These are phyloP conservation scores for Pestalotiopsis fici DNA, from an alignment of 2,329 filamentous ascomycete genomes.

Conservation along the genomic window DNA sequence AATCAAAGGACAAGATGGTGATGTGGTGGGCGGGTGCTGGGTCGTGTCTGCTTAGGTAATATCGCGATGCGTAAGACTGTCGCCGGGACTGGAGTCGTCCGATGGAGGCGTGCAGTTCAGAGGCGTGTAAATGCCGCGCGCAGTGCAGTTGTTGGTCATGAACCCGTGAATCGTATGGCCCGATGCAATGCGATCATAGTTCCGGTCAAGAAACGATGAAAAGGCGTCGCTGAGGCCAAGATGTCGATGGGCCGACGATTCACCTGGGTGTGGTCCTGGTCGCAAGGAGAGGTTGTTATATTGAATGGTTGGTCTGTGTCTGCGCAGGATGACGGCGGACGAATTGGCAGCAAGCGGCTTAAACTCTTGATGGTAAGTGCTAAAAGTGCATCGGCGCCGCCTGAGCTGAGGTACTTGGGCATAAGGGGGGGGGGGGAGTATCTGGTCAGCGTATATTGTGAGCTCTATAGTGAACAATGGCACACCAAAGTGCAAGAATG, in stretches of 20 bases:
- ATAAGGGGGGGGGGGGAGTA: too few relatives aligned
- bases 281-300: neutral
- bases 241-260: conserved; percentile 38
- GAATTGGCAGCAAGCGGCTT: neutral
- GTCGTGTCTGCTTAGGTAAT: conserved; percentile 12
- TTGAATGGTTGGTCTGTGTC: neutral
- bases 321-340: neutral
- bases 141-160: conserved; percentile 42
- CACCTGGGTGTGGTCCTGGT: conserved; percentile 22
- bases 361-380: neutral
- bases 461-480: too few relatives aligned
- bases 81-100: neutral
- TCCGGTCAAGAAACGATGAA: conserved; percentile 43
- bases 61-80: conserved; percentile 12
- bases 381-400: neutral
- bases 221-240: conserved; percentile 39
- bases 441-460: too few relatives aligned
- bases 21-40: neutral
- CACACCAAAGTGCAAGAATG: too few relatives aligned
- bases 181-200: conserved; percentile 42
- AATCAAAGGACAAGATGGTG: conserved; percentile 2
- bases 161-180: conserved; percentile 39
- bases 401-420: too few relatives aligned
- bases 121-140: conserved; percentile 40
- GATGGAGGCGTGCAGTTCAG: conserved; percentile 46